Base-by-base conservation (phyloP, 306 rosid genomes). In the Lotus japonicus region DNA sequence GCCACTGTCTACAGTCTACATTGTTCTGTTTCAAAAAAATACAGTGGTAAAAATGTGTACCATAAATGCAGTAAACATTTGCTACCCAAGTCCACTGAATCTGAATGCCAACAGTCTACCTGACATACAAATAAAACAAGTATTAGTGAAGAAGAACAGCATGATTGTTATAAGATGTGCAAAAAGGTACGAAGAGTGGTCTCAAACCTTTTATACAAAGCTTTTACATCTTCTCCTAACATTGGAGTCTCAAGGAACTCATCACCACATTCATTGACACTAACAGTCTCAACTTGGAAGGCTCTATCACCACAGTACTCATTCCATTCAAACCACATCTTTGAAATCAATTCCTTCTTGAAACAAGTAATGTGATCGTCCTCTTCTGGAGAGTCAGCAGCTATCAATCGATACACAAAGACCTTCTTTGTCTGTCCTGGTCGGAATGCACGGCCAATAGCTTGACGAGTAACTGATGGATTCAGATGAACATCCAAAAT, bases 321-420 rank as follows among this genome's bases (percentile, higher is more conserved):
- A 0, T 88, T 88, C 97, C 96, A 91, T 68, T 91, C 97, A 53
- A 91, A 91, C 97, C 97, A 91, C 95, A 91, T 86, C 74, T 77
- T 88, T 5, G 97, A 80, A 58, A 86, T 88, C 26, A 80, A 12
- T 63, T 88, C 96, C 77, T 91, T 91, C 70, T 82, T 87, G 79
- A 80, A 88, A 75, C 97, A 91, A 53, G 86, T 72, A 5, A 3
- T 12, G 59, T 91, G 87, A 59, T 90, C 97, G 39, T 80, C 90
- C 60, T 86, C 94, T 75, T 88, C 97, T 0, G 94, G 91, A 28
- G 96, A 83, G 55, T 75, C 89, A 11, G 83, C 91, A 19, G 97
- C 89, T 4, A 91, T 79, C 83, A 91, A 75, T 36, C 97, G 73
- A 61, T 91, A 88, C 16, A 79, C 84, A 51, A 53, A 81, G 1